These are phyloP conservation scores for Nymphaea colorata DNA, from an alignment of 164 flowering plant genomes.

Conservation along the genomic window DNA sequence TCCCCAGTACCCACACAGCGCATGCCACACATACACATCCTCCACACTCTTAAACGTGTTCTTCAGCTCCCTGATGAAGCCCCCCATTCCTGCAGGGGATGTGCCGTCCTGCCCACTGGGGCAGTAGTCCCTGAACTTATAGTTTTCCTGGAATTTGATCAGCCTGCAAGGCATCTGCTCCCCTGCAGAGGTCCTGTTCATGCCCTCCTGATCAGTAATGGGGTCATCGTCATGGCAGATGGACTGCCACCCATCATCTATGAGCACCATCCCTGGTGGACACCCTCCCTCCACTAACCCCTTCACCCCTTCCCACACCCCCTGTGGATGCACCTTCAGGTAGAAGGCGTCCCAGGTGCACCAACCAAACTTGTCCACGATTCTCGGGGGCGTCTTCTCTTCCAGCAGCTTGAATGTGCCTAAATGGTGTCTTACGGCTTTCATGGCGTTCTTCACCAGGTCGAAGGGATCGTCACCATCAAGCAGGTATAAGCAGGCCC, in stretches of 20 bases:
- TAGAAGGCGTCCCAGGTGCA: constrained; percentile 89
- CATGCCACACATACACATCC: constrained; percentile 86
- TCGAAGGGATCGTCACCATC: constrained; percentile 56
- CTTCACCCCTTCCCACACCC: constrained; percentile 53
- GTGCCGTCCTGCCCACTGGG: neutral
- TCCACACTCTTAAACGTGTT: constrained; percentile 48
- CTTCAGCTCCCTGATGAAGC: constrained; percentile 64
- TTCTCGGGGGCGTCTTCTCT: constrained; percentile 52
- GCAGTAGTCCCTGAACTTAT: constrained; percentile 43
- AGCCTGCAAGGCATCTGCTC: constrained; percentile 73
- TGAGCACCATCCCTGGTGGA: constrained; percentile 57
- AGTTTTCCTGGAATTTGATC: constrained; percentile 43
- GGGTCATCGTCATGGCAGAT: constrained; percentile 43
- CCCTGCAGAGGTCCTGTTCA: constrained; percentile 36
- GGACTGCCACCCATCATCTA: constrained; percentile 87
- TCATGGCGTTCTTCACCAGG: constrained; percentile 41
- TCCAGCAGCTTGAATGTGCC: constrained; percentile 62
- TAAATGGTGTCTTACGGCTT: constrained; percentile 31
- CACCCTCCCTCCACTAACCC: constrained; percentile 52
- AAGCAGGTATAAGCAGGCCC: constrained; percentile 38
- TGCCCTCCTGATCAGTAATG: constrained; percentile 29
- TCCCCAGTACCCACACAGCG: constrained; percentile 91
- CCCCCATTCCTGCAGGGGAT: constrained; percentile 46
- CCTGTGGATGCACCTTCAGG: constrained; percentile 49
- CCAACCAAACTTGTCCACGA: constrained; percentile 77